A percentile compares a stretch with the other conserved stretches of the same genome.
Conservation (phyloP, 2,329 filamentous ascomycete genomes). For the Rutstroemia sp. region DNA sequence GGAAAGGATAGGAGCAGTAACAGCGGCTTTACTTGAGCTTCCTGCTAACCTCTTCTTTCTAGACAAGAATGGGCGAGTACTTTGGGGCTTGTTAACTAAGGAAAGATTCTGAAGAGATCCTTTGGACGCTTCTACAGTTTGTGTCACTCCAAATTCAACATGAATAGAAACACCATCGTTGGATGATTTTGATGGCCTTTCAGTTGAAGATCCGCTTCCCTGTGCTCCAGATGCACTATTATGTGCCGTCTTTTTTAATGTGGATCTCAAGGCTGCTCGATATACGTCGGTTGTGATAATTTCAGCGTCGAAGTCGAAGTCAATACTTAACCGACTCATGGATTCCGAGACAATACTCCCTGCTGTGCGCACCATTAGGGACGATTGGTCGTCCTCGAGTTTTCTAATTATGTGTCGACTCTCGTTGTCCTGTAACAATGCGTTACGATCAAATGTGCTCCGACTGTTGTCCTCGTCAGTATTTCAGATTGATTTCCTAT, state of each 20-base stretch:
- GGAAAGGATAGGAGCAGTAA: too few species aligned
- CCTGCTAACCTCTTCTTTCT: too few species aligned
- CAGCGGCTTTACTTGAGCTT: too few species aligned
- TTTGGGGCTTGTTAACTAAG: too few species aligned
- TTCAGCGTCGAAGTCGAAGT: constrained; percentile 2
- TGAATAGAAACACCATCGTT: too few species aligned
- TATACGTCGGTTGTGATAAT: neutral
- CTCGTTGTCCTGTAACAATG: neutral
- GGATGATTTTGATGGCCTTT: too few species aligned
- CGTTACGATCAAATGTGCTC: neutral
- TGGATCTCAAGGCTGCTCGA: neutral
- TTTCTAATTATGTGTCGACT: neutral
- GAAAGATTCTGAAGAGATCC: too few species aligned
- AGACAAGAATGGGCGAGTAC: too few species aligned
- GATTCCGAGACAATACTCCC: neutral
- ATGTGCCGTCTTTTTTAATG: neutral
- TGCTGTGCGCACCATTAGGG: neutral
- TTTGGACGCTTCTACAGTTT: too few species aligned
- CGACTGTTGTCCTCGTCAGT: neutral
- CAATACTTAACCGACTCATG: neutral
- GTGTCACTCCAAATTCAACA: too few species aligned
- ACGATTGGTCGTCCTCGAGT: neutral
- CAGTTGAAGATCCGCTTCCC: too few species aligned
- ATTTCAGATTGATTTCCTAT: too few species aligned
- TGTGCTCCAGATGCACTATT: neutral